Percentiles rank a stretch among this genome's conserved stretches.
Evolutionary conservation across 2,329 filamentous ascomycete genomes (phyloP).

Genomic region (Penicillium frequentans): DNA sequence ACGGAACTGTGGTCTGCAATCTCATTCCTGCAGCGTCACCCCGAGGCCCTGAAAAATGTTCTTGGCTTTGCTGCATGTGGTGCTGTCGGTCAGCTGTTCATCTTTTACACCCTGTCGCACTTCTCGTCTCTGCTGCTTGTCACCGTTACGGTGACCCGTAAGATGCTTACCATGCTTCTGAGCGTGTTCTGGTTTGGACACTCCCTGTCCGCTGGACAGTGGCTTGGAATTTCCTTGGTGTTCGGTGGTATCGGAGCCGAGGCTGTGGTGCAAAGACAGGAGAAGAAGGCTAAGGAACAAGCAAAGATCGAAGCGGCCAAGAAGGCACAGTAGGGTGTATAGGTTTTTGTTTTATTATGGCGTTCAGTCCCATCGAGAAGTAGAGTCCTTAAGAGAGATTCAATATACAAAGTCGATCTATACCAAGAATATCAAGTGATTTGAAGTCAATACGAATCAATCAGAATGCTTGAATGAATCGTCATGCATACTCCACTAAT

Average conservation of each 20-base stretch:
- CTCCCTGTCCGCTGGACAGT: constrained; percentile 81
- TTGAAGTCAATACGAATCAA: not conserved
- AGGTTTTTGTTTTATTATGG: not conserved
- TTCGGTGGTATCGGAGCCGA: constrained; percentile 96
- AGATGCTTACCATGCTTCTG: constrained; percentile 99
- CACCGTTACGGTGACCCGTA: constrained; percentile 94
- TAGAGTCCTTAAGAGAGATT: not conserved
- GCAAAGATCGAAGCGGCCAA: constrained; percentile 52
- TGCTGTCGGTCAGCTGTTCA: constrained; percentile 93
- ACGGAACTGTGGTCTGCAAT: constrained; percentile 79
- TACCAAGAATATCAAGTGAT: not conserved
- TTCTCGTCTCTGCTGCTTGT: constrained; percentile 92
- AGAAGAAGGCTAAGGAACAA: constrained; percentile 78
- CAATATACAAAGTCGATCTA: not conserved
- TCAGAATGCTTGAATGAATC: not conserved
- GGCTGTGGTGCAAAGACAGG: constrained; percentile 73
- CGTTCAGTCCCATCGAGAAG: not conserved
- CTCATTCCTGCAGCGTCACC: constrained; percentile 76
- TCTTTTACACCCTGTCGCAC: constrained; percentile 90
- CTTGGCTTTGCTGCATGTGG: constrained; percentile 87
- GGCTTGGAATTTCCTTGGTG: constrained; percentile 86
- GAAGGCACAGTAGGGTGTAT: constrained; percentile 22
- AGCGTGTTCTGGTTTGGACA: constrained; percentile 96
- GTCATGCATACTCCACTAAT: not conserved
- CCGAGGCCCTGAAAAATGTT: constrained; percentile 80